A percentile compares a stretch with the other conserved stretches of the same genome.
Evolutionary conservation across 768 basidiomycete species (phyloP).

Genomic region (Lentinula edodes): DNA sequence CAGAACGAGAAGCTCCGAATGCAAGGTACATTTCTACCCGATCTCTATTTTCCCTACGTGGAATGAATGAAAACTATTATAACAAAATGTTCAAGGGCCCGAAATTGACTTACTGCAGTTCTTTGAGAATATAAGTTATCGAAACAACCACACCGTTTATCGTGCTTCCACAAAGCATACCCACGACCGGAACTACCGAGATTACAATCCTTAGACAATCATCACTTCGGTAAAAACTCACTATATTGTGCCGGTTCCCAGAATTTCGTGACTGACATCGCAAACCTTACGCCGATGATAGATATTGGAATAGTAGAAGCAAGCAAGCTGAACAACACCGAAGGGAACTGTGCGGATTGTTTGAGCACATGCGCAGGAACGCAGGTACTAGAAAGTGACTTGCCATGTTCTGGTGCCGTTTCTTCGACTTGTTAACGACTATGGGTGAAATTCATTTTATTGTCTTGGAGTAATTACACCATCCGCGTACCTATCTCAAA

Average conservation of each 20-base stretch:
- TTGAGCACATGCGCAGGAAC: background rate
- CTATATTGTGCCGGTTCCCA: constrained; percentile 84
- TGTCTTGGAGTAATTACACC: background rate
- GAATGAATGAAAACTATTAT: too few relatives aligned
- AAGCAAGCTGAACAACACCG: constrained; percentile 63
- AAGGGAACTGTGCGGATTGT: constrained; percentile 45
- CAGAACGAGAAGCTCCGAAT: constrained; percentile 78
- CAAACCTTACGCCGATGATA: constrained; percentile 66
- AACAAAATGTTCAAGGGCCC: background rate
- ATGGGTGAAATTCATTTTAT: background rate
- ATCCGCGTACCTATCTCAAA: constrained; percentile 59
- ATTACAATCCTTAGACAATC: too few relatives aligned
- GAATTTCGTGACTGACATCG: constrained; percentile 73
- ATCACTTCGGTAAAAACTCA: constrained; percentile 23
- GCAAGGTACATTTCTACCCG: constrained; percentile 84
- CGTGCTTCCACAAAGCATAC: constrained; percentile 81
- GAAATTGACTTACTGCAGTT: constrained; percentile 52
- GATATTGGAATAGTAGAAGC: constrained; percentile 78
- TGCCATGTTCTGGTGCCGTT: constrained; percentile 73
- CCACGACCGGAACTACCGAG: constrained; percentile 66
- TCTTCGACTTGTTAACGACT: constrained; percentile 79
- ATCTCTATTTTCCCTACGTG: constrained; percentile 68
- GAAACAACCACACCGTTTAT: constrained; percentile 74
- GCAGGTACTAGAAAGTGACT: background rate
- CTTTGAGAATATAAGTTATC: constrained; percentile 65